Evolutionary conservation across 331 rosid species (phyloP), one percentile per base, ranked within the genome.

Genomic region (Phaseolus coccineus): DNA sequence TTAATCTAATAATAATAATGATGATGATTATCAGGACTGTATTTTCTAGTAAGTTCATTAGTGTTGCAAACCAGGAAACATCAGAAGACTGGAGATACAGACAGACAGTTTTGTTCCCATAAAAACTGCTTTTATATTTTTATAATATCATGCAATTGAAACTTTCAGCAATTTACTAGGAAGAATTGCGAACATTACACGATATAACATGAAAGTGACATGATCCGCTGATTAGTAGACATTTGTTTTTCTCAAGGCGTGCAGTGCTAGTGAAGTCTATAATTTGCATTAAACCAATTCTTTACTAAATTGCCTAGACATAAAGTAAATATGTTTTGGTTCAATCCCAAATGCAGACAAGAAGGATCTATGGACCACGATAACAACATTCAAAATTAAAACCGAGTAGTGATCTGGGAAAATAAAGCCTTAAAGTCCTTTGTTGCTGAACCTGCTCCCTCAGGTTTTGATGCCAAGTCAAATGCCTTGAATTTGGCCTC

Each of bases 401-500:
- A 93, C 0, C 87, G 84, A 66, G 93, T 28, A 2, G 91, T 88
- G 78, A 90, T 88, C 74, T 90, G 96, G 47, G 97, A 80, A 81
- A 93, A 93, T 8, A 93, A 64, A 69, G 96, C 98, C 87, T 88
- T 91, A 67, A 91, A 93, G 86, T 91, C 97, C 84, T 74, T 86
- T 8, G 97, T 91, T 1, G 97, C 87, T 28, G 93, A 77, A 48
- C 95, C 98, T 0, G 85, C 76, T 74, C 89, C 97, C 89, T 91
- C 98, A 1, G 92, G 97, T 79, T 90, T 91, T 16, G 98, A 91
- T 50, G 97, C 93, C 53, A 93, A 76, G 85, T 93, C 98, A 46
- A 91, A 82, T 1, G 93, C 98, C 87, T 90, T 93, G 64, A 83
- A 84, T 59, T 93, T 83, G 64, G 97, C 86, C 90, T 93, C 98